Base-by-base conservation (phyloP, 164 flowering plant genomes). In the Vitis rupestris region DNA sequence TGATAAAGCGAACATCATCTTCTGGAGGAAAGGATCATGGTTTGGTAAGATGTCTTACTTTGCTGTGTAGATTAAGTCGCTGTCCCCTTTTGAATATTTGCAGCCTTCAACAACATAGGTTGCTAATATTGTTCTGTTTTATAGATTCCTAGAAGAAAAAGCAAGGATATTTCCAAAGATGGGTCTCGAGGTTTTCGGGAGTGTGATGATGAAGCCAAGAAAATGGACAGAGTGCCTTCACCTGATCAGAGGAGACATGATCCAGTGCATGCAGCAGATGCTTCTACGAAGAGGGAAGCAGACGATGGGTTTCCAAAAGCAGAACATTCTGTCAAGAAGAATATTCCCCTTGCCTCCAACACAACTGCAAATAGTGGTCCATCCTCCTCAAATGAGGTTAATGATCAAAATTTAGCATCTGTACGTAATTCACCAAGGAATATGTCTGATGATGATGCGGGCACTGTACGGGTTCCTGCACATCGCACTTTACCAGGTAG, bases 401-500 rank as follows among this genome's bases (percentile, higher is more conserved):
- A 77, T 73, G 87, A 87, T 68, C 83, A 68, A 60, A 85, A 72
- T 73, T 50, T 74, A 61, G 77, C 89, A 10, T 83, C 88, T 53
- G 58, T 54, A 14, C 80, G 72, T 44, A 71, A 68, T 66, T 85
- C 91, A 14, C 82, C 91, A 2, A 75, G 81, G 71, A 81, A 76
- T 69, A 74, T 72, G 8, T 85, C 89, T 68, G 97, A 93, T 83
- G 93, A 88, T 66, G 94, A 86, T 68, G 65, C 72, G 4, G 82
- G 77, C 73, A 74, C 74, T 14, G 80, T 61, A 65, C 70, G 76
- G 16, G 82, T 74, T 77, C 81, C 82, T 47, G 70, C 77, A 52
- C 82, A 82, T 69, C 98, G 81, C 53, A 92, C 99, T 63, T 82
- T 96, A 75, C 98, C 99, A 76, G 97, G 99, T 95, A 72, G 58